phyloP scores from a whole-genome alignment of 2,329 filamentous ascomycete genomes.

The Claviceps capensis region DNA sequence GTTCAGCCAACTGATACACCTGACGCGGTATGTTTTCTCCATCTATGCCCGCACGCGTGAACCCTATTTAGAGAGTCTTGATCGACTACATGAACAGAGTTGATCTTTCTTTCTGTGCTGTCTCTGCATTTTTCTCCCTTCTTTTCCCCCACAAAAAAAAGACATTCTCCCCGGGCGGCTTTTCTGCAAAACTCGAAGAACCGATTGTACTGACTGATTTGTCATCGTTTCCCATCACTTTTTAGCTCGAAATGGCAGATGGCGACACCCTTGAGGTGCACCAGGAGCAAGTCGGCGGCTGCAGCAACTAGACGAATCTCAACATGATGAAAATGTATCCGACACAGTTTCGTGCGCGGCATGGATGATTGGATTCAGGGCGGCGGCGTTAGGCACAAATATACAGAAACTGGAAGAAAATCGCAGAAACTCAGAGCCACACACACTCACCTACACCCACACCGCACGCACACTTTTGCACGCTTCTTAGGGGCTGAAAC shows the following conservation, averaged over 20 bases:
- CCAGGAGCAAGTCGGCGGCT: slow-evolving; percentile 90
- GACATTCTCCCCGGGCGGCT: too few relatives aligned
- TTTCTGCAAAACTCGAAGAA: neutral
- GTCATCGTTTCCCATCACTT: neutral
- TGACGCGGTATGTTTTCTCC: slow-evolving; percentile 57
- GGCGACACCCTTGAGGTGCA: slow-evolving; percentile 95
- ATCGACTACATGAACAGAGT: neutral
- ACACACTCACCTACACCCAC: neutral
- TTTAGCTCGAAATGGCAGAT: slow-evolving; percentile 87
- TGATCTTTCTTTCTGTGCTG: neutral
- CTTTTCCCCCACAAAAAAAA: too few relatives aligned
- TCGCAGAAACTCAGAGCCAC: neutral
- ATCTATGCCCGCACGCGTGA: too few relatives aligned
- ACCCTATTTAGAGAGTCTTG: too few relatives aligned
- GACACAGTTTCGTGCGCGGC: neutral
- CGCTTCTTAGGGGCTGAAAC: neutral
- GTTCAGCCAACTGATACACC: slow-evolving; percentile 84
- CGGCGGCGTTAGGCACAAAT: slow-evolving; percentile 5
- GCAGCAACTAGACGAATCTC: slow-evolving; percentile 13
- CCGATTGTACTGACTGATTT: neutral
- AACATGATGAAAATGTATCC: neutral
- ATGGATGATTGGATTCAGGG: slow-evolving; percentile 2
- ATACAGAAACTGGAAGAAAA: neutral
- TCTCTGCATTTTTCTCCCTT: neutral
- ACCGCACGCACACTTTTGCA: too few relatives aligned